Evolutionary conservation across 495 filamentous ascomycete species (phyloP), one percentile per base, ranked within the genome.

Genomic region (Trichodelitschia bisporula): DNA sequence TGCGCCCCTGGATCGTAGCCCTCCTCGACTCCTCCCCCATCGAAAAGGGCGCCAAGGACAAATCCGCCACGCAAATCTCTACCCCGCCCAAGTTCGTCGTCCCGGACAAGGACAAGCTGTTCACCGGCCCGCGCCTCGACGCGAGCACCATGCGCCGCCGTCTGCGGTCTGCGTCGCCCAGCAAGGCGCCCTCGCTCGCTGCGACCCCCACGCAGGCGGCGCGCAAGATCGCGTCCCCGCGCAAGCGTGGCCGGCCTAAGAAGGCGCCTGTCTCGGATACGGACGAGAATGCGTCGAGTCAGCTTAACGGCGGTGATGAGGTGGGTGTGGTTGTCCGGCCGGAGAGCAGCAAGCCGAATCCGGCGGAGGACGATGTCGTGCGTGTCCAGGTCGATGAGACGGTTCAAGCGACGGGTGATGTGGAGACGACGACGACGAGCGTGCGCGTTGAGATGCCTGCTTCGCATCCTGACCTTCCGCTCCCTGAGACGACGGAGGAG

Each of bases 1-100:
- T 95, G 51, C 53, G 62, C 24, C 64, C 73, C 21, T 97, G 89
- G 89, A 79, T 97, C 34, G 62, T 61, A 28, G 86, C 86, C 6
- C 62, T 97, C 19, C 61, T 97, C 27, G 83, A 92, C 41, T 69
- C 79, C 17, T 55, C 72, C 32, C 66, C 79, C 11, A 71, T 66
- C 12, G 54, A 62, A 32, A 64, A 56, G 33, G 57, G 58, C 15
- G 36, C 37, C 17, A 57, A 59, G 6, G 61, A 57, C 32, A 49
- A 54, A 10, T 60, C 59, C 37, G 36, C 46, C 34, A 36, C 43
- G 38, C 18, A 33, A 21, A 51, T 54, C 29, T 15, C 33, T 24
- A 46, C 44, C 23, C 57, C 57, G 11, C 57, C 57, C 1, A 38
- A 35, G 6, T 59, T 47, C 36, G 46, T 50, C 26, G 41, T 47